These are phyloP conservation scores for Phytophthora pini DNA, from an alignment of 352 stramenopile genomes.

Conservation along the genomic window DNA sequence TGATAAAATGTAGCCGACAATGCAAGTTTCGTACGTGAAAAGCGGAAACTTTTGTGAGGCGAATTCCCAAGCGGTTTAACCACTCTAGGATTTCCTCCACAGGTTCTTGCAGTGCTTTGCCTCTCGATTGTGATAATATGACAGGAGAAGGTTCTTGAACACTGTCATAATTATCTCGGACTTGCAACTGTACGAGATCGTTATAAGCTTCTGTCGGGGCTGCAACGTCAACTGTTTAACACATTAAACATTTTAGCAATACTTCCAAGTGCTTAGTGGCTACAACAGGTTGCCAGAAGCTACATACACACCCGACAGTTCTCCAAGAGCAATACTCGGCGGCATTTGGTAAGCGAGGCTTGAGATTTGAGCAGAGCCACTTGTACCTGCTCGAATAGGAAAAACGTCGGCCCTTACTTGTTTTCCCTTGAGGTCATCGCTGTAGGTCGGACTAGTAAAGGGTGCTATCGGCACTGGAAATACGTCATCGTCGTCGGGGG, in stretches of 20 bases:
- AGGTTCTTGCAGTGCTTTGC: neutral
- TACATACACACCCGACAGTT: constrained; percentile 17
- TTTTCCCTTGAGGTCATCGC: constrained; percentile 5
- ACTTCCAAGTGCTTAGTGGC: neutral
- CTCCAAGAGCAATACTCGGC: constrained; percentile 11
- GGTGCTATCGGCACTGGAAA: constrained; percentile 33
- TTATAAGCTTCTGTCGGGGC: neutral
- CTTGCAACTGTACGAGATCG: too few species aligned
- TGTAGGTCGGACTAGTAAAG: constrained; percentile 24
- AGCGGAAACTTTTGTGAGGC: constrained; percentile 23
- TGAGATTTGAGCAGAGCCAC: neutral
- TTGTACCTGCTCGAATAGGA: neutral
- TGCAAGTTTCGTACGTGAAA: constrained; percentile 41
- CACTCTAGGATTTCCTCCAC: constrained; percentile 40
- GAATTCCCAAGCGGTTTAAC: constrained; percentile 48
- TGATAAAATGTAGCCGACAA: neutral
- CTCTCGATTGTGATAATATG: neutral
- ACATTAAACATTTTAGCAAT: constrained; percentile 2
- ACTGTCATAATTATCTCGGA: too few species aligned
- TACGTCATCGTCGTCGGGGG: constrained; percentile 23
- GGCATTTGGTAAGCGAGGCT: neutral
- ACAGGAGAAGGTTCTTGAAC: neutral
- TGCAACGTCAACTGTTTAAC: neutral
- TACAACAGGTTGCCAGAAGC: neutral
- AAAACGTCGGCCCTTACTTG: constrained; percentile 8